Evolutionary conservation across 768 basidiomycete species (phyloP).

Genomic region (Tulasnella sp.): DNA sequence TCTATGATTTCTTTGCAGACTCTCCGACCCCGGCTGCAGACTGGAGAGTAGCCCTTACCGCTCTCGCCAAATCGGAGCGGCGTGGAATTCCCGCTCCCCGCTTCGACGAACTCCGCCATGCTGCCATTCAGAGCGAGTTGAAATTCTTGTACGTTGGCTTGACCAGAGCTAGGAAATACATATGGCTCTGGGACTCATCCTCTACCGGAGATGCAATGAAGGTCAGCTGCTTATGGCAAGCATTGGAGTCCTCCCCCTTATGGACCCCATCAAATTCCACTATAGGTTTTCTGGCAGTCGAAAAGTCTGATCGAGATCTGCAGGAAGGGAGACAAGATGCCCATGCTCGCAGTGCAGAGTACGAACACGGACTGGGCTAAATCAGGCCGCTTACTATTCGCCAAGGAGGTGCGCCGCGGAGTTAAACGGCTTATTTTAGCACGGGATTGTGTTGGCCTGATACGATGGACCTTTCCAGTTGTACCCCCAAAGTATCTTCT

Average conservation of each 20-base stretch:
- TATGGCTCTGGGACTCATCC: constrained; percentile 14
- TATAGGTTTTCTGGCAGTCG: background rate
- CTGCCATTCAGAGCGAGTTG: constrained; percentile 11
- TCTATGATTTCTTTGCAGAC: constrained; percentile 67
- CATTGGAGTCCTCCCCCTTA: background rate
- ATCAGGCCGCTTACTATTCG: background rate
- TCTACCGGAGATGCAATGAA: constrained; percentile 1
- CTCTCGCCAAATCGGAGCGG: background rate
- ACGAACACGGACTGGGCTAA: background rate
- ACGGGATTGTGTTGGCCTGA: background rate
- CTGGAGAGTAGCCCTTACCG: constrained; percentile 46
- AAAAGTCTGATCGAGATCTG: background rate
- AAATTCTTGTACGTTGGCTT: constrained; percentile 15
- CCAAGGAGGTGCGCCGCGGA: background rate
- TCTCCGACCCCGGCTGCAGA: constrained; percentile 41
- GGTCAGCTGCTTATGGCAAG: background rate
- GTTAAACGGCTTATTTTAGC: too few species aligned
- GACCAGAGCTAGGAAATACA: constrained; percentile 11
- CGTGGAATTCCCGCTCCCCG: background rate
- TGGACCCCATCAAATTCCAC: background rate
- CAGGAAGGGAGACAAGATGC: background rate
- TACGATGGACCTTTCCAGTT: background rate
- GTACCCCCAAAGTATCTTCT: background rate
- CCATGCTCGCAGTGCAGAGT: background rate
- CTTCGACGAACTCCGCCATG: constrained; percentile 4